Percentiles rank a stretch among this genome's conserved stretches.
phyloP scores from a whole-genome alignment of 1,284 basidiomycete species.

The Boletus subluridellus region DNA sequence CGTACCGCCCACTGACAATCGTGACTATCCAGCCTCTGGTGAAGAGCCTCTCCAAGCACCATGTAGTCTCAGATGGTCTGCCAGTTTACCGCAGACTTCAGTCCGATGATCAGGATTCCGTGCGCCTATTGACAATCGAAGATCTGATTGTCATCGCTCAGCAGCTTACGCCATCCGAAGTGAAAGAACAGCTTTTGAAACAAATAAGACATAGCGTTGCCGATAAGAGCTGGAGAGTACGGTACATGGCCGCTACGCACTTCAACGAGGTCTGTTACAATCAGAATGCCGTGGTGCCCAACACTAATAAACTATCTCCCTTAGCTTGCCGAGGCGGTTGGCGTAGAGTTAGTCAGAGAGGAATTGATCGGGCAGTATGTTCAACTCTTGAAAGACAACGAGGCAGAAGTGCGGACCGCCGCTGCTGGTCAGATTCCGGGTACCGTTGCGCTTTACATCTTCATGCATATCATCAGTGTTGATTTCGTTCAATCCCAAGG shows the following conservation, averaged over 20 bases:
- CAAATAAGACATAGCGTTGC: constrained; percentile 85
- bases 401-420: constrained; percentile 97
- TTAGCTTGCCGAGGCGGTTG: constrained; percentile 89
- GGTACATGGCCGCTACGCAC: constrained; percentile 98
- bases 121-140: constrained; percentile 93
- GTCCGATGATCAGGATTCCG: constrained; percentile 97
- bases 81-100: constrained; percentile 94
- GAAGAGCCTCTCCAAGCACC: constrained; percentile 71
- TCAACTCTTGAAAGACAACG: constrained; percentile 94
- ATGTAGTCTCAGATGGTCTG: constrained; percentile 85
- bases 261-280: constrained; percentile 78
- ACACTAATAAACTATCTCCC: constrained; percentile 4
- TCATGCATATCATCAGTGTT: background rate
- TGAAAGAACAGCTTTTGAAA: constrained; percentile 87
- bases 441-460: constrained; percentile 36
- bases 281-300: background rate
- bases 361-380: constrained; percentile 94
- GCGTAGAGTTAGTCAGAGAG: constrained; percentile 87
- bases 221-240: constrained; percentile 98
- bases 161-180: constrained; percentile 80
- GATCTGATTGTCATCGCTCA: constrained; percentile 92
- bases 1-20: constrained; percentile 5
- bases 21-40: constrained; percentile 60
- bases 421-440: constrained; percentile 96
- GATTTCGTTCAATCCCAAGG: constrained; percentile 49